Evolutionary conservation across 1,284 basidiomycete species (phyloP).

Genomic region (Cystobasidium pallidum): DNA sequence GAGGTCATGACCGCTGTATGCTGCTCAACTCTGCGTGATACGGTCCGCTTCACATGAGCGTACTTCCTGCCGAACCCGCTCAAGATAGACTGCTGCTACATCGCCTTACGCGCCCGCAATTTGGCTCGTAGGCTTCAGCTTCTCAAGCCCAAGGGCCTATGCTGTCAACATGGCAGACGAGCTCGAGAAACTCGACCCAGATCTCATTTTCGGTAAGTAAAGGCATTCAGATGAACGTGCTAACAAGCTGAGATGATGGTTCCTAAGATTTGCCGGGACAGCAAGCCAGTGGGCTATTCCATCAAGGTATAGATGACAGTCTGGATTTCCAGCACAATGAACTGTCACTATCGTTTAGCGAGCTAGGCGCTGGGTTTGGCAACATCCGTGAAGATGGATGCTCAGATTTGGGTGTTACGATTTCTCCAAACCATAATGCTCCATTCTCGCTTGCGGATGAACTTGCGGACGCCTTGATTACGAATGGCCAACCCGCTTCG

Average conservation of each 20-base stretch:
- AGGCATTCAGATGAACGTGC: background rate
- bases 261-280: slow-evolving; percentile 36
- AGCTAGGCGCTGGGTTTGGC: slow-evolving; percentile 29
- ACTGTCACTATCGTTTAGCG: slow-evolving; percentile 2
- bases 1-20: background rate
- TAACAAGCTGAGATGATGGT: slow-evolving; percentile 1
- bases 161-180: slow-evolving; percentile 25
- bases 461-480: slow-evolving; percentile 28
- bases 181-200: slow-evolving; percentile 40
- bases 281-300: slow-evolving; percentile 17
- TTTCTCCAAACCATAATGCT: background rate
- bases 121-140: background rate
- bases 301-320: background rate
- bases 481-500: background rate
- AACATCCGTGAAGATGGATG: background rate
- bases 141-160: background rate
- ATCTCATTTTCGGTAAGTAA: slow-evolving; percentile 32
- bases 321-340: slow-evolving; percentile 19
- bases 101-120: too few relatives aligned
- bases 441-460: slow-evolving; percentile 39
- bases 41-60: background rate
- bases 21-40: background rate
- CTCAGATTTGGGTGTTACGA: background rate
- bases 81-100: too few relatives aligned
- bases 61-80: background rate